phyloP scores from a whole-genome alignment of 2,329 filamentous ascomycete species.

The Beauveria varroae region DNA sequence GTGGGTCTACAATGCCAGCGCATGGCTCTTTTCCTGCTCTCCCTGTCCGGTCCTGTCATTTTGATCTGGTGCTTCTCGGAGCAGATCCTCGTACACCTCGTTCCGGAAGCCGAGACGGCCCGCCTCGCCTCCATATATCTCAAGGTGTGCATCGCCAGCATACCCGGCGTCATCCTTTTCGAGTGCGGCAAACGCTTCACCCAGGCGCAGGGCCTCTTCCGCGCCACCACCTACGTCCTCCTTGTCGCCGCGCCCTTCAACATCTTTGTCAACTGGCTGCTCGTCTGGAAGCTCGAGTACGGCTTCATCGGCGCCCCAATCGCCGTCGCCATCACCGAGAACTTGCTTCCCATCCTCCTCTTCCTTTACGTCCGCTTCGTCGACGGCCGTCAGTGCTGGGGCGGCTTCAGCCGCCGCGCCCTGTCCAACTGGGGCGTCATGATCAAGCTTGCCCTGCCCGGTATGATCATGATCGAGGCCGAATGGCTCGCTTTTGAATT shows the following conservation, averaged over 20 bases:
- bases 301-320: conserved; percentile 77
- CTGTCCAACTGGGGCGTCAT: conserved; percentile 71
- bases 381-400: conserved; percentile 74
- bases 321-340: conserved; percentile 72
- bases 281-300: conserved; percentile 63
- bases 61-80: conserved; percentile 65
- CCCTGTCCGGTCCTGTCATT: conserved; percentile 64
- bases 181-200: conserved; percentile 74
- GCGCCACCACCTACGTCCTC: conserved; percentile 69
- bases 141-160: conserved; percentile 62
- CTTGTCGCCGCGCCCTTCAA: conserved; percentile 71
- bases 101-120: conserved; percentile 51
- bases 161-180: conserved; percentile 69
- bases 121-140: conserved; percentile 65
- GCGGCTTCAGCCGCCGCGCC: conserved; percentile 64
- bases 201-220: conserved; percentile 76
- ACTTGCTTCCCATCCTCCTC: conserved; percentile 66
- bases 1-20: conserved; percentile 77
- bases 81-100: conserved; percentile 45
- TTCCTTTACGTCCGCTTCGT: conserved; percentile 71
- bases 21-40: conserved; percentile 71
- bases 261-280: conserved; percentile 67
- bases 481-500: conserved; percentile 93
- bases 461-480: conserved; percentile 88
- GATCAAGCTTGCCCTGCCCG: conserved; percentile 80